These are phyloP conservation scores for Emericellopsis terricola DNA, from an alignment of 495 filamentous ascomycete species.

Conservation along the genomic window DNA sequence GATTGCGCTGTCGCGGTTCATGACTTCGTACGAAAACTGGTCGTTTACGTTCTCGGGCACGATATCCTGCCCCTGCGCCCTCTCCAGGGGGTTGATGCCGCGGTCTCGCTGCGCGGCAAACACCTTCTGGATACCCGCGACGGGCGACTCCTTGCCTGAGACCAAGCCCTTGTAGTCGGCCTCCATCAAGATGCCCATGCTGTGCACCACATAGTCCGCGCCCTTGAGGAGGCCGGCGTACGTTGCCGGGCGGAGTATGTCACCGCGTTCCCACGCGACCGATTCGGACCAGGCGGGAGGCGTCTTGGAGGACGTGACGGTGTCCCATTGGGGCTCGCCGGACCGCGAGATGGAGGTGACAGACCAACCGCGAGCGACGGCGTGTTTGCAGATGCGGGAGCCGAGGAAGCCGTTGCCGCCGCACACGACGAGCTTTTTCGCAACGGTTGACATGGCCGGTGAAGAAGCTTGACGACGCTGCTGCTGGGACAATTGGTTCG, in stretches of 20 bases:
- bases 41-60: constrained; percentile 44
- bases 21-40: constrained; percentile 88
- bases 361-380: constrained; percentile 63
- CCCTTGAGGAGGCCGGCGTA: constrained; percentile 54
- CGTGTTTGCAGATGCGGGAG: constrained; percentile 80
- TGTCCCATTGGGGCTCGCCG: constrained; percentile 69
- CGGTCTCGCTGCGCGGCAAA: constrained; percentile 33
- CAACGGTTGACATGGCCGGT: constrained; percentile 8
- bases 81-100: constrained; percentile 47
- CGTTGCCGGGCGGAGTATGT: constrained; percentile 64
- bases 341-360: constrained; percentile 86
- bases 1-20: constrained; percentile 83
- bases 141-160: constrained; percentile 56
- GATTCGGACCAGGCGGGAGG: constrained; percentile 66
- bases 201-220: constrained; percentile 77
- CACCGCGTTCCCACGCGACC: constrained; percentile 72
- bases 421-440: constrained; percentile 67
- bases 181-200: constrained; percentile 90
- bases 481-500: background rate
- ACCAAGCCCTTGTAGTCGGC: constrained; percentile 94
- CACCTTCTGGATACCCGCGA: constrained; percentile 55
- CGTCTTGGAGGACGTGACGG: constrained; percentile 50
- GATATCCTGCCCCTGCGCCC: constrained; percentile 35
- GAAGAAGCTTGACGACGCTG: background rate
- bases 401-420: constrained; percentile 95